Conservation (phyloP, 306 rosid species). For the Casuarina glauca region DNA sequence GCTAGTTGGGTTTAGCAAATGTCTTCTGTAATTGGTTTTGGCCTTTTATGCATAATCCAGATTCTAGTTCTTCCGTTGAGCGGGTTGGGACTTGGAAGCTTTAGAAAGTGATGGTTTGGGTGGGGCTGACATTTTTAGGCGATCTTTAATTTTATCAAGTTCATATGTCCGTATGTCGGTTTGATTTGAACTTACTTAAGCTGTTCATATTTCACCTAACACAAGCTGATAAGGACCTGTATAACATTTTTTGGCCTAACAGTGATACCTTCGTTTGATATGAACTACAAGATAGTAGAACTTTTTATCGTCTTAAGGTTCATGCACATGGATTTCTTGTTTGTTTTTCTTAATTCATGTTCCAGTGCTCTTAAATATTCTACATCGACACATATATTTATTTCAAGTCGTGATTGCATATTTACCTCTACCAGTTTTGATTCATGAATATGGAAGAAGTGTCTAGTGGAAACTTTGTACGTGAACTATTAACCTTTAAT, state of each 20-base stretch:
- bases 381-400: not conserved
- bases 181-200: not conserved
- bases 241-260: not conserved
- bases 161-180: not conserved
- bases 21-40: not conserved
- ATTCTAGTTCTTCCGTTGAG: not conserved
- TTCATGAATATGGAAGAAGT: not conserved
- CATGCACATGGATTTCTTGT: not conserved
- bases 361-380: not conserved
- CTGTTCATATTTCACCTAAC: not conserved
- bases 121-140: not conserved
- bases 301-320: not conserved
- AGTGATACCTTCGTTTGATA: not conserved
- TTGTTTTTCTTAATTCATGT: not conserved
- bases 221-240: not conserved
- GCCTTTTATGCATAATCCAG: not conserved
- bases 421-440: conserved; percentile 11
- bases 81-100: not conserved
- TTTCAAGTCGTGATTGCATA: not conserved
- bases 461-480: not conserved
- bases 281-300: not conserved
- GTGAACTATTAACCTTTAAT: not conserved
- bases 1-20: not conserved
- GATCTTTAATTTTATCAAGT: not conserved
- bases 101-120: not conserved